phyloP scores from a whole-genome alignment of 73 alveolate species.

The Uronychia setigera region DNA sequence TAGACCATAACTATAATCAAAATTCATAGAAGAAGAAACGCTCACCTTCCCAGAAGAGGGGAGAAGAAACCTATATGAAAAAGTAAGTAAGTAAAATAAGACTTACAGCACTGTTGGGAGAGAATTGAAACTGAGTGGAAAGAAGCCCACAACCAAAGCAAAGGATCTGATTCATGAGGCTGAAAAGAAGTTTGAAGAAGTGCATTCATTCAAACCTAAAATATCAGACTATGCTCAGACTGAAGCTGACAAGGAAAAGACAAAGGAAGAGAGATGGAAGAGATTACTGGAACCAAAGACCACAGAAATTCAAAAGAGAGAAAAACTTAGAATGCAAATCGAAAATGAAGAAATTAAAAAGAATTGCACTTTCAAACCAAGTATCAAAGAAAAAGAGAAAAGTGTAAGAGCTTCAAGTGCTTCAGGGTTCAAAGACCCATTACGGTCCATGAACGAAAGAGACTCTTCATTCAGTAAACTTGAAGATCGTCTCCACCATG shows the following conservation, averaged over 20 bases:
- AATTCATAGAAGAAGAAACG: too few species aligned
- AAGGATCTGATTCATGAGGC: slow-evolving; percentile 47
- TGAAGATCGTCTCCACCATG: slow-evolving; percentile 47
- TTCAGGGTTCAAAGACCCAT: slow-evolving; percentile 5
- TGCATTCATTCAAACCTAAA: slow-evolving; percentile 48
- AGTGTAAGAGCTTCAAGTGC: slow-evolving; percentile 3
- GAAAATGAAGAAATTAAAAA: slow-evolving; percentile 38
- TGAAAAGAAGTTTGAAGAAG: slow-evolving; percentile 41
- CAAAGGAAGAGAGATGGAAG: slow-evolving; percentile 64
- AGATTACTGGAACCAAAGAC: slow-evolving; percentile 61
- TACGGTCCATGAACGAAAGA: background rate
- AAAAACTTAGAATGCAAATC: slow-evolving; percentile 23
- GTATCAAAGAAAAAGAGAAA: background rate
- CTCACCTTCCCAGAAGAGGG: too few species aligned
- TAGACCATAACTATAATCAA: too few species aligned
- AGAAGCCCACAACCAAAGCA: slow-evolving; percentile 29
- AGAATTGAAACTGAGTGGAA: background rate
- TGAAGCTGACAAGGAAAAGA: slow-evolving; percentile 27
- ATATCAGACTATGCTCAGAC: slow-evolving; percentile 8
- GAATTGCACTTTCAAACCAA: slow-evolving; percentile 51
- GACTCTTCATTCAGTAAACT: background rate
- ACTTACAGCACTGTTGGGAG: slow-evolving; percentile 1
- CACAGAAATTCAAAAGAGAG: slow-evolving; percentile 41
- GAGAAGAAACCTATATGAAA: too few species aligned
- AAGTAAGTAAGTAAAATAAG: too few species aligned